Conservation (phyloP, 345 rosid species). For the Moringa oleifera region DNA sequence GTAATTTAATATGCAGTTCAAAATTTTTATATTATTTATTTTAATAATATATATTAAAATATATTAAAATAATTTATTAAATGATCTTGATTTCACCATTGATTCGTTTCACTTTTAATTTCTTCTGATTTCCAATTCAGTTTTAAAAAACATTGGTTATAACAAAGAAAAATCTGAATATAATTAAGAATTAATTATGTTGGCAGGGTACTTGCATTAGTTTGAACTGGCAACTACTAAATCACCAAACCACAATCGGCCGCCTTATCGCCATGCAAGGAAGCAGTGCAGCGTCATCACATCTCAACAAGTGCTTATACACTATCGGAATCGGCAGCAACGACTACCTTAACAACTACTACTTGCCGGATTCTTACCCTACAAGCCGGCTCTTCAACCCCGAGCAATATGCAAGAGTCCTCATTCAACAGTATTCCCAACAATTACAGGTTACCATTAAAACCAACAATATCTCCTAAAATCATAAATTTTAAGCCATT, state of each 20-base stretch:
- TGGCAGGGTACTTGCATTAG: slow-evolving; percentile 44
- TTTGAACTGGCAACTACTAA: slow-evolving; percentile 33
- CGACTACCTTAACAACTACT: slow-evolving; percentile 44
- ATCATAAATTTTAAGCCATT: too few relatives aligned
- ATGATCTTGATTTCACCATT: too few relatives aligned
- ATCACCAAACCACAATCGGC: slow-evolving; percentile 20
- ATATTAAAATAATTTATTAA: too few relatives aligned
- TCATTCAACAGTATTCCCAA: slow-evolving; percentile 14
- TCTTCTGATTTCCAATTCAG: too few relatives aligned
- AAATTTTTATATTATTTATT: too few relatives aligned
- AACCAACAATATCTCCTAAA: too few relatives aligned
- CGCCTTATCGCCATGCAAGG: slow-evolving; percentile 4
- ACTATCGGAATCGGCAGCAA: slow-evolving; percentile 32
- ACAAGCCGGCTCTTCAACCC: slow-evolving; percentile 12
- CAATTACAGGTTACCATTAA: slow-evolving; percentile 23
- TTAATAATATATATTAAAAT: too few relatives aligned
- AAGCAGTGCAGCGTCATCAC: not conserved
- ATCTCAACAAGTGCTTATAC: slow-evolving; percentile 30
- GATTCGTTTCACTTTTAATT: too few relatives aligned
- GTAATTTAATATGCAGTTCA: too few relatives aligned
- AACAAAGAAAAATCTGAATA: too few relatives aligned
- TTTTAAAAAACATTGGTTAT: too few relatives aligned
- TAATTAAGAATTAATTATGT: not conserved
- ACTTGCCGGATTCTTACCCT: slow-evolving; percentile 14
- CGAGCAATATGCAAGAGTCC: slow-evolving; percentile 17